phyloP scores from a whole-genome alignment of 2,329 filamentous ascomycete species.

The Penicillium crustosum region DNA sequence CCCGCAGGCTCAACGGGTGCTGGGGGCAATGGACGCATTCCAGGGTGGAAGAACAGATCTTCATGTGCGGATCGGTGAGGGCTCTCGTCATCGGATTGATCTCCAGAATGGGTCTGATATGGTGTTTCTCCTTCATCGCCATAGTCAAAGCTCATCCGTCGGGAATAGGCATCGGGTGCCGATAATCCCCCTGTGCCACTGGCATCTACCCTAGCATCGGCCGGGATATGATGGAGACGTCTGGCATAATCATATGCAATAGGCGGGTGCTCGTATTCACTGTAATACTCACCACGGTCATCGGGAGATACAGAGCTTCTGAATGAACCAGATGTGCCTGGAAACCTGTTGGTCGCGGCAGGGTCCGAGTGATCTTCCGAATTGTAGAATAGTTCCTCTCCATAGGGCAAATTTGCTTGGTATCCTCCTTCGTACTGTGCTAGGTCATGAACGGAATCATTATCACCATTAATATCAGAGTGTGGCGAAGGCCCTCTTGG shows the following conservation, averaged over 20 bases:
- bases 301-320: constrained; percentile 28
- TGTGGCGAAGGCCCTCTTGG: constrained; percentile 28
- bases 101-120: constrained; percentile 57
- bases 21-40: constrained; percentile 65
- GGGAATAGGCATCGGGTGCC: constrained; percentile 62
- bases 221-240: constrained; percentile 57
- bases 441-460: constrained; percentile 71
- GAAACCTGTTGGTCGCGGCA: constrained; percentile 14
- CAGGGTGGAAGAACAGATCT: constrained; percentile 92
- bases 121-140: constrained; percentile 76
- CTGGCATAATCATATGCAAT: constrained; percentile 55
- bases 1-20: constrained; percentile 59
- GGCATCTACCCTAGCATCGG: constrained; percentile 75
- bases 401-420: constrained; percentile 61
- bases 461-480: constrained; percentile 61
- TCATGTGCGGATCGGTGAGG: constrained; percentile 72
- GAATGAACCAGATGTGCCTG: constrained; percentile 28
- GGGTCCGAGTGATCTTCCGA: constrained; percentile 23
- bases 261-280: constrained; percentile 39
- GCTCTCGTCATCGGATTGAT: constrained; percentile 61
- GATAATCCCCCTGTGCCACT: constrained; percentile 87
- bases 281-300: constrained; percentile 29
- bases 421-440: constrained; percentile 73
- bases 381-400: constrained; percentile 46
- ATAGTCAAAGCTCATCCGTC: constrained; percentile 86